A percentile compares a stretch with the other conserved stretches of the same genome.
Evolutionary conservation across 2,329 filamentous ascomycete species (phyloP).

Genomic region (Pestalotiopsis sp.): DNA sequence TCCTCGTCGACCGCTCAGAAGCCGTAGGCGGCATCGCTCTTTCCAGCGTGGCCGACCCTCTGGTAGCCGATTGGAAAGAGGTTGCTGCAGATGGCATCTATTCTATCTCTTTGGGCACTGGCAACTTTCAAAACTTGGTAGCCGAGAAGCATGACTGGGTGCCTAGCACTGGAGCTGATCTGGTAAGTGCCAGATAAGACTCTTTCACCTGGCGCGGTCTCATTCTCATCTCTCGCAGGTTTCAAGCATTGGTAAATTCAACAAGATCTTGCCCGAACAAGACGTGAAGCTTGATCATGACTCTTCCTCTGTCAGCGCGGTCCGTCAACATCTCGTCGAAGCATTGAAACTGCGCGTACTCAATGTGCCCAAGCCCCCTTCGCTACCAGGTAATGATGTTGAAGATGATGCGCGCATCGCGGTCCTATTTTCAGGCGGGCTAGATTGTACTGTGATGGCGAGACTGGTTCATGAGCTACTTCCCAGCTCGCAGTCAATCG

Average conservation of each 20-base stretch:
- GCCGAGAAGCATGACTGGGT: slow-evolving; percentile 34
- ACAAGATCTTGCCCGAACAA: slow-evolving; percentile 39
- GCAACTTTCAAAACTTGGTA: slow-evolving; percentile 11
- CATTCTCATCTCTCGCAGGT: slow-evolving; percentile 47
- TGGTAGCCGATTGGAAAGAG: slow-evolving; percentile 65
- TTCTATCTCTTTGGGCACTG: slow-evolving; percentile 54
- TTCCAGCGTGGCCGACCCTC: slow-evolving; percentile 68
- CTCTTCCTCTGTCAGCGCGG: slow-evolving; percentile 50
- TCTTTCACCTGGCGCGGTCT: slow-evolving; percentile 30
- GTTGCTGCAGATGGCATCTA: slow-evolving; percentile 85
- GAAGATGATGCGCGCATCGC: slow-evolving; percentile 60
- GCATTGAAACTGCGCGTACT: slow-evolving; percentile 66
- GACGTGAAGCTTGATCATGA: slow-evolving; percentile 31
- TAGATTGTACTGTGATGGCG: slow-evolving; percentile 89
- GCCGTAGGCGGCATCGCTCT: slow-evolving; percentile 52
- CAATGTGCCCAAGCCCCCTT: slow-evolving; percentile 61
- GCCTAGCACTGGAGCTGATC: slow-evolving; percentile 31
- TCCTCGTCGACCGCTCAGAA: slow-evolving; percentile 60
- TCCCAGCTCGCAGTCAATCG: slow-evolving; percentile 67
- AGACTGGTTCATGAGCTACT: slow-evolving; percentile 77
- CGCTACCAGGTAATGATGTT: slow-evolving; percentile 19
- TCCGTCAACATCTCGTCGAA: slow-evolving; percentile 55
- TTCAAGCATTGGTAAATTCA: slow-evolving; percentile 55
- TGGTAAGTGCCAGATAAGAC: slow-evolving; percentile 41
- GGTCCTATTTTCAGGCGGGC: slow-evolving; percentile 87